These are phyloP conservation scores for Eremothecium coryli DNA, from an alignment of 1,139 yeast species.

Conservation along the genomic window DNA sequence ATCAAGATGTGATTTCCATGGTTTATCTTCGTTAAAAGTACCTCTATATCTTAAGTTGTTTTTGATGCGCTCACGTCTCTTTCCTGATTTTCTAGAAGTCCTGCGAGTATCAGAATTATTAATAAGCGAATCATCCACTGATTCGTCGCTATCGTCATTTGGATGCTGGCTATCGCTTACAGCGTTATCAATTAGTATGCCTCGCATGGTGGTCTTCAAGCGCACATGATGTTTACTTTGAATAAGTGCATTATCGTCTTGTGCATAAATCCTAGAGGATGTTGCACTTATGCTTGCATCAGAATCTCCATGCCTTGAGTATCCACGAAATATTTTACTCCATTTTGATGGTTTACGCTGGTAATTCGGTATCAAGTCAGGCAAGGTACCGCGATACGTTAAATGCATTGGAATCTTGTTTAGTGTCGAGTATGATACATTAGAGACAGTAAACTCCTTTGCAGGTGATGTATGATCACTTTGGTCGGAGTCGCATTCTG, in stretches of 20 bases:
- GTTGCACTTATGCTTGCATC: background rate
- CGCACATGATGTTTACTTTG: constrained; percentile 14
- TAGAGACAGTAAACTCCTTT: constrained; percentile 5
- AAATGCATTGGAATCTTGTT: constrained; percentile 14
- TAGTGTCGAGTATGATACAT: constrained; percentile 12
- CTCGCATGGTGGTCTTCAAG: constrained; percentile 21
- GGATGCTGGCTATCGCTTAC: constrained; percentile 6
- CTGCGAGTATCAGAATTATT: constrained; percentile 1
- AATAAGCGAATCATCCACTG: constrained; percentile 6
- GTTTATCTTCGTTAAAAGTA: constrained; percentile 75
- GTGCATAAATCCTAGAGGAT: constrained; percentile 3
- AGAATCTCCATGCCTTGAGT: constrained; percentile 3
- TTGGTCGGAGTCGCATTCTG: constrained; percentile 2
- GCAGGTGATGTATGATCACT: constrained; percentile 3
- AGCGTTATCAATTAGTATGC: constrained; percentile 4
- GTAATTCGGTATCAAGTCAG: constrained; percentile 23
- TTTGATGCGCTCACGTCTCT: constrained; percentile 8
- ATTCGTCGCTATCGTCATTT: constrained; percentile 7
- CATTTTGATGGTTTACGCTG: constrained; percentile 10
- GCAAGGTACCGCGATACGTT: constrained; percentile 22
- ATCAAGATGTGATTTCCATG: constrained; percentile 85
- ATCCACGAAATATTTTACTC: constrained; percentile 5
- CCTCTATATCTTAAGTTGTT: constrained; percentile 3
- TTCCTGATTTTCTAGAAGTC: constrained; percentile 5
- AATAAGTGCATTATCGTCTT: constrained; percentile 15